phyloP scores from a whole-genome alignment of 768 basidiomycete species.

The Kwoniella heveanensis region DNA sequence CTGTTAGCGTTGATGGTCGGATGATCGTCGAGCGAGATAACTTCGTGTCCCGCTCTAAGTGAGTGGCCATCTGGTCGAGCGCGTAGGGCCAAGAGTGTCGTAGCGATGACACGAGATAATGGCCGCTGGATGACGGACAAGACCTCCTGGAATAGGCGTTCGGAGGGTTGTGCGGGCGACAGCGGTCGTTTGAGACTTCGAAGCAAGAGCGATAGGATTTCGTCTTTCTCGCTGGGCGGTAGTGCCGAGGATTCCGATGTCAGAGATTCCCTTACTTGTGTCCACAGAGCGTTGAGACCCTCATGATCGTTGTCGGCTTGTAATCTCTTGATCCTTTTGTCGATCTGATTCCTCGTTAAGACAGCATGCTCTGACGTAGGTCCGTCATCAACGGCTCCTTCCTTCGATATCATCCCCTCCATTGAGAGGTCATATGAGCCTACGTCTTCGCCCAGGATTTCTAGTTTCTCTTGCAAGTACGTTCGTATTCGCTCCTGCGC shows the following conservation, averaged over 20 bases:
- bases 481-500: background rate
- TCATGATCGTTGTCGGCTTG: slow-evolving; percentile 11
- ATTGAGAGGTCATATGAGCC: background rate
- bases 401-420: background rate
- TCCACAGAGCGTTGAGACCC: slow-evolving; percentile 14
- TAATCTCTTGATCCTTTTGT: background rate
- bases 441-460: background rate
- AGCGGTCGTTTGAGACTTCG: slow-evolving; percentile 10
- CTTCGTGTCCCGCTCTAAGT: slow-evolving; percentile 12
- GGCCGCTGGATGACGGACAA: slow-evolving; percentile 14
- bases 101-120: slow-evolving; percentile 1
- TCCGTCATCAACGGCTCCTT: background rate
- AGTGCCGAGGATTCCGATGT: background rate
- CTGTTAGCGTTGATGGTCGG: background rate
- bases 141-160: slow-evolving; percentile 1
- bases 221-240: slow-evolving; percentile 2
- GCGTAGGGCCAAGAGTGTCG: slow-evolving; percentile 16
- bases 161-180: background rate
- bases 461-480: background rate
- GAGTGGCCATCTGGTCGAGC: slow-evolving; percentile 4
- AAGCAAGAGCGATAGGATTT: slow-evolving; percentile 16
- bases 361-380: background rate
- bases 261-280: background rate
- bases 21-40: slow-evolving; percentile 16
- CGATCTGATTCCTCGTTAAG: background rate